Percentiles rank a stretch among this genome's conserved stretches.
phyloP scores from a whole-genome alignment of 2,329 filamentous ascomycete species.

The Monilinia aucupariae region DNA sequence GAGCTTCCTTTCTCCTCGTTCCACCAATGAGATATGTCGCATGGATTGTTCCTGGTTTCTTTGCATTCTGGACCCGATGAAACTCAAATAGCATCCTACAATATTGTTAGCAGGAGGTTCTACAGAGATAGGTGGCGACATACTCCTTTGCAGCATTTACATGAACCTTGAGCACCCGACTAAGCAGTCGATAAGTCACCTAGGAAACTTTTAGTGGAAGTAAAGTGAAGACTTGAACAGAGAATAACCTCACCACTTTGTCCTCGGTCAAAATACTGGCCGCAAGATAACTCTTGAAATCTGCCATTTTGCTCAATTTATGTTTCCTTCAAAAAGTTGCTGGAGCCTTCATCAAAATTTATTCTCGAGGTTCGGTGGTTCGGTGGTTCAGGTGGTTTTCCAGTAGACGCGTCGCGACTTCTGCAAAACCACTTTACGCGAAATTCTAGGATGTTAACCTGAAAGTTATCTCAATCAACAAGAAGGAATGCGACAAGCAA shows the following conservation, averaged over 20 bases:
- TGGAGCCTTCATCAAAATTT: conserved; percentile 13
- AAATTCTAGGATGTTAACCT: conserved; percentile 20
- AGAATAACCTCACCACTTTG: conserved; percentile 29
- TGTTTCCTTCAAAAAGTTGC: conserved; percentile 12
- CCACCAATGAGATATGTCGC: conserved; percentile 90
- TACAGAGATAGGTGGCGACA: background rate
- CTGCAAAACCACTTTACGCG: conserved; percentile 30
- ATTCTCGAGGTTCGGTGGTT: no score
- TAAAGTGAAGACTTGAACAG: background rate
- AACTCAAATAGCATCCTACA: conserved; percentile 84
- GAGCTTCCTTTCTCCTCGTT: conserved; percentile 44
- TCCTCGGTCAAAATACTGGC: conserved; percentile 35
- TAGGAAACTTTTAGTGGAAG: conserved; percentile 37
- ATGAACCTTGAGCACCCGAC: conserved; percentile 76
- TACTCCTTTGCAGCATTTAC: conserved; percentile 87
- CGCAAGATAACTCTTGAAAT: conserved; percentile 36
- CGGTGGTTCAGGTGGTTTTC: no score
- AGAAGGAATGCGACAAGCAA: conserved; percentile 19
- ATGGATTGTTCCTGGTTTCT: conserved; percentile 68
- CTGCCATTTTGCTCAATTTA: conserved; percentile 28
- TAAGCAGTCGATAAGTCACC: conserved; percentile 83
- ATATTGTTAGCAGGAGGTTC: conserved; percentile 16
- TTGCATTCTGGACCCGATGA: conserved; percentile 69
- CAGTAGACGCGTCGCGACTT: conserved; percentile 16
- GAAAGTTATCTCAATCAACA: background rate